A percentile compares a stretch with the other conserved stretches of the same genome.
Conservation (phyloP, 305 asterid species). For the Fraxinus paxiana region DNA sequence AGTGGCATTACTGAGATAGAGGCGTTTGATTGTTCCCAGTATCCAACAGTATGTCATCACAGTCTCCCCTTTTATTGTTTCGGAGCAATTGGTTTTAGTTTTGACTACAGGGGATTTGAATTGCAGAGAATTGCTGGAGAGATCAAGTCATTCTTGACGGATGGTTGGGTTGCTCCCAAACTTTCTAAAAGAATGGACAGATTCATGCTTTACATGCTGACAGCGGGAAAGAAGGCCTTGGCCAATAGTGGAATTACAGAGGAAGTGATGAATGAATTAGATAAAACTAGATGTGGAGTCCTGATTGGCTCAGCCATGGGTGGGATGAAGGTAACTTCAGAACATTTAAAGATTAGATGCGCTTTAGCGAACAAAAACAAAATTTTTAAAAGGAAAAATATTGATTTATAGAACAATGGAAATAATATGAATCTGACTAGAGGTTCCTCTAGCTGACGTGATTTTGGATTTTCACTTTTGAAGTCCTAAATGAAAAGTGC, state of each 20-base stretch:
- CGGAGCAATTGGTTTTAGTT: conserved; percentile 18
- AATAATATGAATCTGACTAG: conserved; percentile 13
- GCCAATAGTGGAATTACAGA: conserved; percentile 45
- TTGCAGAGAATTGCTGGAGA: conserved; percentile 97
- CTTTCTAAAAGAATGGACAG: conserved; percentile 80
- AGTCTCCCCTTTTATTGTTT: conserved; percentile 17
- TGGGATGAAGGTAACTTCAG: conserved; percentile 70
- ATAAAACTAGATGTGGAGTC: conserved; percentile 83
- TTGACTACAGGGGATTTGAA: conserved; percentile 29
- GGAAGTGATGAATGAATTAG: conserved; percentile 37
- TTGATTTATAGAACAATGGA: conserved; percentile 16
- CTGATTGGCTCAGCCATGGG: conserved; percentile 94
- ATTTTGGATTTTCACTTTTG: conserved; percentile 7
- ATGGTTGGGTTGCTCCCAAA: conserved; percentile 91
- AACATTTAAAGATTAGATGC: background rate
- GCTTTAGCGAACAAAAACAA: background rate
- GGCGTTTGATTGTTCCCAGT: conserved; percentile 83
- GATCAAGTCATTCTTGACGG: conserved; percentile 86
- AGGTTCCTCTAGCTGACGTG: background rate
- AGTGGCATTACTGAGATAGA: conserved; percentile 94
- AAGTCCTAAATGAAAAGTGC: background rate
- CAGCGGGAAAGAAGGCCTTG: conserved; percentile 51
- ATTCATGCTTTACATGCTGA: conserved; percentile 51
- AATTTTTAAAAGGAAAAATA: background rate
- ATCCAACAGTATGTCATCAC: conserved; percentile 68